Evolutionary conservation across 1,139 yeast genomes (phyloP).

Genomic region (Geotrichum cucujoidarum): DNA sequence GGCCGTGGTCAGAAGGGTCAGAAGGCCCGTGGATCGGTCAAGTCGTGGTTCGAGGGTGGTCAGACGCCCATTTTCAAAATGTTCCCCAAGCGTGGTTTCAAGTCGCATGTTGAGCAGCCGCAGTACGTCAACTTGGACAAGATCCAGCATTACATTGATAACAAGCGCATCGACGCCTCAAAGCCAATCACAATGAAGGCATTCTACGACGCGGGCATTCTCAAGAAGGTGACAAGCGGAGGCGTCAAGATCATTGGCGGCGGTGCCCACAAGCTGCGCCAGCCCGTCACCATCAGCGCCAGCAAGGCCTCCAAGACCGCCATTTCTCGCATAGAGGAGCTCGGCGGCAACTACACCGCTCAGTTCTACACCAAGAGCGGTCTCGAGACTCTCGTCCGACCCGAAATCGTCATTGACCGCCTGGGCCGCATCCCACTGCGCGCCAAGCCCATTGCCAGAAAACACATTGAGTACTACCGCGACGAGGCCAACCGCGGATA

Average conservation of each 20-base stretch:
- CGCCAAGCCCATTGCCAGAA: constrained; percentile 80
- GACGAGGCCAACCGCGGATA: constrained; percentile 72
- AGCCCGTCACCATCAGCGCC: constrained; percentile 66
- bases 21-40: constrained; percentile 87
- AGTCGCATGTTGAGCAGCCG: constrained; percentile 36
- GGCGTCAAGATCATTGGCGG: constrained; percentile 80
- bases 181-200: constrained; percentile 71
- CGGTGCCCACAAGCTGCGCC: constrained; percentile 53
- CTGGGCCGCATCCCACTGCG: constrained; percentile 78
- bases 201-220: constrained; percentile 66
- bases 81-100: constrained; percentile 89
- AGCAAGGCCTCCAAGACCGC: constrained; percentile 74
- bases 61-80: constrained; percentile 89
- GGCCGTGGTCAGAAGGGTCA: constrained; percentile 99
- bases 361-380: constrained; percentile 63
- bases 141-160: constrained; percentile 45
- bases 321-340: constrained; percentile 61
- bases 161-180: constrained; percentile 43
- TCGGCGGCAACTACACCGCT: constrained; percentile 71
- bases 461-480: constrained; percentile 75
- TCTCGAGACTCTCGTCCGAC: constrained; percentile 69
- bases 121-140: constrained; percentile 51
- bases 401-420: constrained; percentile 60
- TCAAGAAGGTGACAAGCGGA: constrained; percentile 60
- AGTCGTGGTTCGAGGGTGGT: constrained; percentile 97